Evolutionary conservation across 2,329 filamentous ascomycete genomes (phyloP).

Genomic region (Tympanopsis confertula): DNA sequence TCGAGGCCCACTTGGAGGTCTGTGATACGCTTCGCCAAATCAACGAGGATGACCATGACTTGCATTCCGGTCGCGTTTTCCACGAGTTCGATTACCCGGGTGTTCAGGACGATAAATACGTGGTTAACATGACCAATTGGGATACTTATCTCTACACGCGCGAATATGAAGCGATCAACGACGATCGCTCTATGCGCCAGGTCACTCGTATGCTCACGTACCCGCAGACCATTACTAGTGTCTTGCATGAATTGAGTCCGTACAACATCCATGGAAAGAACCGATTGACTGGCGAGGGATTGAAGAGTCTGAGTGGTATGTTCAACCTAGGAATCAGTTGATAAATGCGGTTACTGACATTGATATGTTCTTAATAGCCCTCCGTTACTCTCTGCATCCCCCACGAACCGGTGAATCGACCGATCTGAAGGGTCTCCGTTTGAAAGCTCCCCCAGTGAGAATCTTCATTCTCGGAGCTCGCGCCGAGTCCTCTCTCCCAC

Average conservation of each 20-base stretch:
- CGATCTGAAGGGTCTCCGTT: constrained; percentile 51
- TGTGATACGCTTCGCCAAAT: constrained; percentile 86
- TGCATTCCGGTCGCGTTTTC: constrained; percentile 82
- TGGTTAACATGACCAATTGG: constrained; percentile 98
- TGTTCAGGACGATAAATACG: constrained; percentile 78
- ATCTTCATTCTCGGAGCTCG: constrained; percentile 89
- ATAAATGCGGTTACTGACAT: constrained; percentile 4
- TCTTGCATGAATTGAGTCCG: constrained; percentile 87
- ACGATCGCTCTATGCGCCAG: constrained; percentile 82
- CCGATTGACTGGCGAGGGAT: constrained; percentile 71
- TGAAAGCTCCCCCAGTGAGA: constrained; percentile 77
- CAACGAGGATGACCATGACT: constrained; percentile 95
- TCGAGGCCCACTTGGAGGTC: constrained; percentile 81
- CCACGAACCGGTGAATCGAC: constrained; percentile 34
- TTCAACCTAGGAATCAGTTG: constrained; percentile 8
- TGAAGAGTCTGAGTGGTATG: constrained; percentile 87
- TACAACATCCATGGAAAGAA: constrained; percentile 69
- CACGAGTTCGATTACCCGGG: constrained; percentile 88
- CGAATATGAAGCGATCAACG: constrained; percentile 81
- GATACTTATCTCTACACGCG: constrained; percentile 91
- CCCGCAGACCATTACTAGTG: constrained; percentile 78
- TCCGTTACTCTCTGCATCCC: constrained; percentile 88
- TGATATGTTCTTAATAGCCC: constrained; percentile 36
- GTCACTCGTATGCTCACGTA: constrained; percentile 89
- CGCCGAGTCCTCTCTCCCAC: constrained; percentile 90